Percentiles rank a stretch among this genome's conserved stretches.
Evolutionary conservation across 768 basidiomycete species (phyloP).

Genomic region (Rhizopogon salebrosus): DNA sequence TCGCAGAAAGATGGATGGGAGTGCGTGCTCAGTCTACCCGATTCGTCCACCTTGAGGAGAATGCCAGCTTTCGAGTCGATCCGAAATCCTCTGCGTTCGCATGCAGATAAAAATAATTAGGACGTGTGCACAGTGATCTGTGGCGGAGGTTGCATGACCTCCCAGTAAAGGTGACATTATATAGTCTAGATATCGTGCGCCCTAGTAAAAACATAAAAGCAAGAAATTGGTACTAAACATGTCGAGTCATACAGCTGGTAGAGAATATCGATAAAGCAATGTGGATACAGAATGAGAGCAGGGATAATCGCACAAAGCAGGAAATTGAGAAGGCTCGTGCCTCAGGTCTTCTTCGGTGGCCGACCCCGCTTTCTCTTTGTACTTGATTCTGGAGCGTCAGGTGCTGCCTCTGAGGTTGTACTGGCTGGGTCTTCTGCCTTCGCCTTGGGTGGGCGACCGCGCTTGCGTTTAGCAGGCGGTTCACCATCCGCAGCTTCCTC

Average conservation of each 20-base stretch:
- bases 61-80: constrained; percentile 13
- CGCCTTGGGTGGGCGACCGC: constrained; percentile 73
- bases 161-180: constrained; percentile 24
- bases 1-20: constrained; percentile 14
- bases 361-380: constrained; percentile 70
- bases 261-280: constrained; percentile 18
- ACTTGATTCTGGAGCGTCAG: constrained; percentile 41
- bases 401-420: constrained; percentile 17
- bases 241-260: constrained; percentile 26
- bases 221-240: constrained; percentile 29
- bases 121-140: constrained; percentile 13
- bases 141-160: constrained; percentile 6
- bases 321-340: constrained; percentile 10
- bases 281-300: constrained; percentile 4
- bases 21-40: constrained; percentile 16
- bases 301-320: constrained; percentile 24
- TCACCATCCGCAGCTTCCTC: constrained; percentile 45
- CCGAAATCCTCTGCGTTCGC: constrained; percentile 20
- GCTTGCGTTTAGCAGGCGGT: constrained; percentile 54
- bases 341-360: constrained; percentile 45
- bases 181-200: constrained; percentile 30
- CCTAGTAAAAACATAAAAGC: constrained; percentile 30
- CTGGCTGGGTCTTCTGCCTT: constrained; percentile 41
- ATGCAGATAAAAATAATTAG: constrained; percentile 29
- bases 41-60: constrained; percentile 3